Conservation (phyloP, 306 rosid species). For the Dalbergia oliveri region DNA sequence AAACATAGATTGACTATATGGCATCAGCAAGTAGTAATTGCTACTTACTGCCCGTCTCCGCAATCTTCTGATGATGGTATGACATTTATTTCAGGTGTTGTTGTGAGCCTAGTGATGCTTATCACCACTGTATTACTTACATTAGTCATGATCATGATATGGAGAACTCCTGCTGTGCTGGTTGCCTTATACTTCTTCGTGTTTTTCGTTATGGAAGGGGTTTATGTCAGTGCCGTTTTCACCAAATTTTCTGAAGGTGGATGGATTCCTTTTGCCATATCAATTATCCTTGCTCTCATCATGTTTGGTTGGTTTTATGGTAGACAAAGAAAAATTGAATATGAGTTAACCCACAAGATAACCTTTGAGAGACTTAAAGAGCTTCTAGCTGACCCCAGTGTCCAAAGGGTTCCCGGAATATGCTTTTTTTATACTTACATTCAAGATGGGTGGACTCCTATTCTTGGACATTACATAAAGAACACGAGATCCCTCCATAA, state of each 20-base stretch:
- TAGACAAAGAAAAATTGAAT: slow-evolving; percentile 72
- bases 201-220: slow-evolving; percentile 78
- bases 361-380: slow-evolving; percentile 60
- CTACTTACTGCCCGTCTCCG: slow-evolving; percentile 7
- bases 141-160: slow-evolving; percentile 82
- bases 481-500: slow-evolving; percentile 78
- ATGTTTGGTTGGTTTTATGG: slow-evolving; percentile 92
- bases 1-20: slow-evolving; percentile 13
- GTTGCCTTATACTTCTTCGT: slow-evolving; percentile 63
- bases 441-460: slow-evolving; percentile 78
- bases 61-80: slow-evolving; percentile 31
- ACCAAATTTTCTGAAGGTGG: slow-evolving; percentile 83
- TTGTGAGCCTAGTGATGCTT: slow-evolving; percentile 85
- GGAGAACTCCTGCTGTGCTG: slow-evolving; percentile 66
- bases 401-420: slow-evolving; percentile 77
- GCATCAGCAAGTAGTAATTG: neutral
- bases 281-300: slow-evolving; percentile 75
- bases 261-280: slow-evolving; percentile 91
- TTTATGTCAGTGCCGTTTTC: slow-evolving; percentile 82
- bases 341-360: slow-evolving; percentile 72
- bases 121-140: slow-evolving; percentile 83
- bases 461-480: slow-evolving; percentile 73
- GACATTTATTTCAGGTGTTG: slow-evolving; percentile 68
- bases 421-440: slow-evolving; percentile 81
- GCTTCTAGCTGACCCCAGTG: slow-evolving; percentile 59